Base-by-base conservation (phyloP, 2,329 filamentous ascomycete species). In the Albophoma yamanashiensis region DNA sequence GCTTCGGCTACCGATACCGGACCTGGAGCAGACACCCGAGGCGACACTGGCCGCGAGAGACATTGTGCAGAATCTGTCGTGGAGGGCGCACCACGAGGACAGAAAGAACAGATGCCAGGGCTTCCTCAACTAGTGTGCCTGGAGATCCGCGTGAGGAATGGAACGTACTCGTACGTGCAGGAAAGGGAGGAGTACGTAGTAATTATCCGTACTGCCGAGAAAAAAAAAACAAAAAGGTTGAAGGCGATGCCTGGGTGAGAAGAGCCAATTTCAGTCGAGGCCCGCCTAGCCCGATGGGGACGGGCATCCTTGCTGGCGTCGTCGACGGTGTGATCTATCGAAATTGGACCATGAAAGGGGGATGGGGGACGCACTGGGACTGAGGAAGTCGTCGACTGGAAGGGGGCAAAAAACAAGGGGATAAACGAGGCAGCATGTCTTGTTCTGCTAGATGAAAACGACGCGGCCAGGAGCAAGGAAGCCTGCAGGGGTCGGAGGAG, bases 221-320 rank as follows among this genome's bases (percentile, higher is more conserved):
- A 31, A 31, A 31, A 31, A 31, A 31, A 12, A 47, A n/a, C n/a
- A n/a, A 27, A 27, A 27, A n/a, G 36, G 36, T 38, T 38, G 40
- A 17, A n/a, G 8, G 40, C 8, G 50, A 20, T 8, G 11, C 25
- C 22, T 17, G 43, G 11, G 6, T 11, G 17, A 52, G 14, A 50
- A 17, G 34, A 50, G 45, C 45, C 25, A 50, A 27, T 50, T 34
- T 53, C n/a, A 17, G 50, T 31, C 27, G 38, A 39, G 34, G 53
- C 55, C 40, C 31, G 39, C 20, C 20, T 38, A 38, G 58, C 53
- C 40, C n/a, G 38, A 45, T 59, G 22, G 36, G 42, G 40, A 22
- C 39, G 22, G 42, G 43, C 6, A 56, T 40, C 58, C 58, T 31
- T 59, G 58, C 58, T 47, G 50, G 58, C 50, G 52, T 56, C 20